A percentile compares a stretch with the other conserved stretches of the same genome.
Conservation (phyloP, 140 eudicot species). For the Flaveria floridana region DNA sequence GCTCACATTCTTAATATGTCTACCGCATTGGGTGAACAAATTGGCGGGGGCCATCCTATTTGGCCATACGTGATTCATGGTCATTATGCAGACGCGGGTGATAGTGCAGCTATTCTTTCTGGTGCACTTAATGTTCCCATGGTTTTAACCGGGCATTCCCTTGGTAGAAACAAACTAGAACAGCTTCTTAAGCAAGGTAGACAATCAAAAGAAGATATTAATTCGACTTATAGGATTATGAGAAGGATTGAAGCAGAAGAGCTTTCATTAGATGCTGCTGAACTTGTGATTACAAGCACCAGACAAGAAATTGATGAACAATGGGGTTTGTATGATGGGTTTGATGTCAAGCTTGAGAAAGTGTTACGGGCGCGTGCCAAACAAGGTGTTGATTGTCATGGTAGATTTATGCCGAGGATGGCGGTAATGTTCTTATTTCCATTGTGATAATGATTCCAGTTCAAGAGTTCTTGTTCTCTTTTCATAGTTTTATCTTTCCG, state of each 20-base stretch:
- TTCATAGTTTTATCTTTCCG: too few species aligned
- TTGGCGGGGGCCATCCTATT: slow-evolving; percentile 77
- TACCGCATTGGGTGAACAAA: slow-evolving; percentile 74
- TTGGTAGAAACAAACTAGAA: slow-evolving; percentile 85
- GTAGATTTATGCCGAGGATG: slow-evolving; percentile 95
- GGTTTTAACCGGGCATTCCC: slow-evolving; percentile 92
- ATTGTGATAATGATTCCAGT: not conserved
- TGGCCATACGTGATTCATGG: slow-evolving; percentile 96
- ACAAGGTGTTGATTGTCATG: slow-evolving; percentile 78
- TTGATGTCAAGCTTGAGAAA: slow-evolving; percentile 88
- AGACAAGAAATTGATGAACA: slow-evolving; percentile 87
- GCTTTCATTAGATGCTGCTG: slow-evolving; percentile 88
- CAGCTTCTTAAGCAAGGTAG: slow-evolving; percentile 89
- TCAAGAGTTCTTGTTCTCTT: too few species aligned
- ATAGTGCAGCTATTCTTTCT: slow-evolving; percentile 91
- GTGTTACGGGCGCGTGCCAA: slow-evolving; percentile 81
- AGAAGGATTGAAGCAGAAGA: slow-evolving; percentile 90
- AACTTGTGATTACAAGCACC: slow-evolving; percentile 88
- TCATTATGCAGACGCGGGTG: slow-evolving; percentile 96
- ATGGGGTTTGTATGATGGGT: slow-evolving; percentile 92
- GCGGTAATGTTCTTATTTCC: slow-evolving; percentile 51
- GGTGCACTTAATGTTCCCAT: slow-evolving; percentile 94
- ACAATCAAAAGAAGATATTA: slow-evolving; percentile 88
- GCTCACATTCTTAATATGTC: slow-evolving; percentile 92
- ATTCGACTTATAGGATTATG: slow-evolving; percentile 80